phyloP scores from a whole-genome alignment of 2,329 filamentous ascomycete genomes.

The Stemphylium lycopersici region DNA sequence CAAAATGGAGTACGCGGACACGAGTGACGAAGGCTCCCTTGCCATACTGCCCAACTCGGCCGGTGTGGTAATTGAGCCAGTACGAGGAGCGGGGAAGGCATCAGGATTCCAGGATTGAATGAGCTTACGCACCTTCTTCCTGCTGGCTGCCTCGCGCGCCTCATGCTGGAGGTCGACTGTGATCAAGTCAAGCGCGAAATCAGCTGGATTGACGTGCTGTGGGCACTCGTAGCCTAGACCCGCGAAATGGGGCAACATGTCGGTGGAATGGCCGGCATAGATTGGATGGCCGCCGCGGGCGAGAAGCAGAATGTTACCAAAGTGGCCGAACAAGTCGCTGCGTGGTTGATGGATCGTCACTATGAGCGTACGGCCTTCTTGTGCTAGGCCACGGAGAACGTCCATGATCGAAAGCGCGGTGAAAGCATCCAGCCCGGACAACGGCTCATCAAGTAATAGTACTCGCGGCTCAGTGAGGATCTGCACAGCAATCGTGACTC shows the following conservation, averaged over 20 bases:
- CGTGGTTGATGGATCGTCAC: constrained; percentile 81
- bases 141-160: constrained; percentile 65
- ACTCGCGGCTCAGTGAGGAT: constrained; percentile 77
- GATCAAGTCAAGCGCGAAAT: constrained; percentile 78
- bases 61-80: constrained; percentile 63
- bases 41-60: constrained; percentile 74
- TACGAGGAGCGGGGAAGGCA: constrained; percentile 31
- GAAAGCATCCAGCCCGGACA: constrained; percentile 77
- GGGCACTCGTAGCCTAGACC: constrained; percentile 68
- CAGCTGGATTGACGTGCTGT: constrained; percentile 74
- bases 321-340: constrained; percentile 73
- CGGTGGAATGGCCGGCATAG: constrained; percentile 67
- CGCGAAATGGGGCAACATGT: constrained; percentile 71
- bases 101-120: constrained; percentile 63
- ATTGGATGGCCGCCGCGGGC: constrained; percentile 72
- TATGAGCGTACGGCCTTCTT: constrained; percentile 75
- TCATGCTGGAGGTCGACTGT: constrained; percentile 75
- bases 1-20: constrained; percentile 69
- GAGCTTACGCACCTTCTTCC: constrained; percentile 66
- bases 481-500: constrained; percentile 79
- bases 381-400: constrained; percentile 71
- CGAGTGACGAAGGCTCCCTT: constrained; percentile 66
- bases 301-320: constrained; percentile 73
- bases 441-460: constrained; percentile 76
- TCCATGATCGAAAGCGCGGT: constrained; percentile 75